Evolutionary conservation across 1,284 basidiomycete genomes (phyloP).

Genomic region (Ceratobasidium sp.): DNA sequence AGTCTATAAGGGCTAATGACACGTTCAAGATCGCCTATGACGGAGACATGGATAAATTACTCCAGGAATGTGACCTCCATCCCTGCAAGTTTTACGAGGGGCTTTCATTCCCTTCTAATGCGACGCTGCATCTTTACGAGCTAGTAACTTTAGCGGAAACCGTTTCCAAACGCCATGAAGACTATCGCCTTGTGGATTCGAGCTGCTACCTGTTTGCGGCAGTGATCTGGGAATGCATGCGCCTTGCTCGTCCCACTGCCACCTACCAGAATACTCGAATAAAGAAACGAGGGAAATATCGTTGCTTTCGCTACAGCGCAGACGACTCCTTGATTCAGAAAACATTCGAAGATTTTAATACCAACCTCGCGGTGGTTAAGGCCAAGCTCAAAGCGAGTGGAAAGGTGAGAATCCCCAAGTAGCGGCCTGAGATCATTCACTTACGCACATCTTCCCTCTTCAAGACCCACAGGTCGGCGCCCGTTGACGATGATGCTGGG

Average conservation of each 20-base stretch:
- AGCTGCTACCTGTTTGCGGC: not conserved
- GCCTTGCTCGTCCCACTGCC: not conserved
- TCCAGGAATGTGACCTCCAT: not conserved
- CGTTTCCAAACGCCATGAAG: not conserved
- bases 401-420: no score
- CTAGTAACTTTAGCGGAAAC: not conserved
- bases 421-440: no score
- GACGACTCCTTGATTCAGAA: no score
- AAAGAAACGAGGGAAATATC: not conserved
- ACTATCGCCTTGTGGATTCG: not conserved
- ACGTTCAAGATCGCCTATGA: not conserved
- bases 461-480: no score
- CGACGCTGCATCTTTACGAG: not conserved
- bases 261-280: not conserved
- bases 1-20: not conserved
- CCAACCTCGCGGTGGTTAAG: no score
- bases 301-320: not conserved
- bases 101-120: not conserved
- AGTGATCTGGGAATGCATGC: constrained; percentile 2
- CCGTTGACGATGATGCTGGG: no score
- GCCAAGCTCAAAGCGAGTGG: no score
- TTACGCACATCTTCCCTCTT: no score
- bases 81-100: not conserved
- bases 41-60: not conserved
- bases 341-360: no score